Evolutionary conservation across 169 alveolate species (phyloP), one percentile per base, ranked within the genome.

Genomic region (Nephromyces sp.): DNA sequence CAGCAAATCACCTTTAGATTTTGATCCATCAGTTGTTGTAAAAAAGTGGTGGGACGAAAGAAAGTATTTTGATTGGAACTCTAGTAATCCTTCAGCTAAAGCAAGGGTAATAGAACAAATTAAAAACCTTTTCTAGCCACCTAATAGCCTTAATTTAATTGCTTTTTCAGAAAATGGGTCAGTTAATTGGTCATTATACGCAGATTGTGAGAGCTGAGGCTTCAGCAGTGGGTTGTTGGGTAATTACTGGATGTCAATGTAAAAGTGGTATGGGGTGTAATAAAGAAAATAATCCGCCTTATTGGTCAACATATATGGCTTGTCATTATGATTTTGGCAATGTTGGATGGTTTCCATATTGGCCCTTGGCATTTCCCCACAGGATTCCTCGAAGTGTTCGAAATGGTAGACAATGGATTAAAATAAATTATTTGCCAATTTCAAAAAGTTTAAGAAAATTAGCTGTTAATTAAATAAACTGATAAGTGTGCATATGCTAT

Each of bases 11-110:
- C 72, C 82, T 33, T 3, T 21, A 52, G 51, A 43, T 31, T 80
- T 79, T 75, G 86, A 80, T 61, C 75, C 86, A 28, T 66, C 86
- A 29, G 66, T 30, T 34, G 78, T 80, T 25, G 85, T 80, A 22
- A 70, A 80, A 33, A 80, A 80, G 33, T 80, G 86, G 86, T 80
- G 86, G 86, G 85, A 80, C n/a, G 86, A 80, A 43, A 53, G 86
- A 24, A 71, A 80, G 8, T 75, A 80, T 62, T 80, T 80, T 66
- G 76, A 80, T 53, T 80, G 86, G 86, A 70, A 61, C 27, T 25
- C 77, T 24, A 75, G 67, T 2, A 57, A 51, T 22, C 86, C 86
- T 2, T 70, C 80, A 21, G 72, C 75, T 22, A 25, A 15, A 15
- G 76, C 76, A 1, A 43, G 25, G n/a, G 57, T 43, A 43, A 43